Evolutionary conservation across 768 basidiomycete species (phyloP), one percentile per base, ranked within the genome.

Genomic region (Dendrothele bispora): DNA sequence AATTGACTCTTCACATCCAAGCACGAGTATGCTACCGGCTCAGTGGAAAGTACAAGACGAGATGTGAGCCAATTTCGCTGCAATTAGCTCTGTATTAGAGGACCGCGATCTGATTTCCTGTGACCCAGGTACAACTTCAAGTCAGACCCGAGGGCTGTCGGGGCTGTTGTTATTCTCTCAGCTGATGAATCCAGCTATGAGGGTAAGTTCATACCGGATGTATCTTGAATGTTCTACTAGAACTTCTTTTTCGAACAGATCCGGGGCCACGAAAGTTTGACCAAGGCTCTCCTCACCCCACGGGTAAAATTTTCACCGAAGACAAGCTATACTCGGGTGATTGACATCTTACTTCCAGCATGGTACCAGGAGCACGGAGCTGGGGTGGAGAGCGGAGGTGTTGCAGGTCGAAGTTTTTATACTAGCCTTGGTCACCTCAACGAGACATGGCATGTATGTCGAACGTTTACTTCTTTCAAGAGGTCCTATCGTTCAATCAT

Each of bases 361-460:
- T 94, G 90, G 91, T 92, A 78, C 61, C 90, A 91, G 64, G 83
- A 86, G 53, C 77, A 72, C 3, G 87, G 87, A 15, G 81, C 84
- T 24, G 88, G 88, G 0, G 78, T 80, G 3, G 70, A 79, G 53
- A 61, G 59, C 22, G 64, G 72, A 17, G 62, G 74, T 21, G 57
- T 60, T 32, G 75, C 83, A 2, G 91, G 90, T 18, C 77, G 91
- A 29, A 90, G 88, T 56, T 93, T 88, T 69, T 93, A 90, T 61
- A 93, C 91, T 1, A 76, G 82, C 52, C 74, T 93, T 0, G 91
- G 91, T 0, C 91, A 95, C 61, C 66, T 82, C 43, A 84, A 82
- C 56, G 82, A 86, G 57, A 90, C 87, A 26, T 91, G 88, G 88
- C 67, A 78, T 68, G 87, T 84, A 76, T 63, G 18, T 46, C 20